These are phyloP conservation scores for Ceratocystis albifundus DNA, from an alignment of 2,329 filamentous ascomycete genomes.

Conservation along the genomic window DNA sequence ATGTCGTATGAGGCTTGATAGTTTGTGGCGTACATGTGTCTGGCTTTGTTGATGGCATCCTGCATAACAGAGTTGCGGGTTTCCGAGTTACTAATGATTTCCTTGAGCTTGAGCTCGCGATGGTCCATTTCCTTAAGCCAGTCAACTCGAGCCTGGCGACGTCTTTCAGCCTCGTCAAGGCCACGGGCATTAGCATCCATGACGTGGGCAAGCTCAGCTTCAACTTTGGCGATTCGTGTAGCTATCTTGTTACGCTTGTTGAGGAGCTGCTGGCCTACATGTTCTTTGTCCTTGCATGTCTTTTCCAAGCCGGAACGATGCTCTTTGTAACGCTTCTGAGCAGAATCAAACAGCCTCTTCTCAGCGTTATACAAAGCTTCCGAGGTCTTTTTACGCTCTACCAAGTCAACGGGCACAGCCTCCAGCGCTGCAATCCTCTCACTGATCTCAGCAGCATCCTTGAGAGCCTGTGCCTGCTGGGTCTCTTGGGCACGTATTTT, in stretches of 20 bases:
- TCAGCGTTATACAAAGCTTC: slow-evolving; percentile 44
- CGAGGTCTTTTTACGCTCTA: slow-evolving; percentile 43
- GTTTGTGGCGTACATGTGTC: slow-evolving; percentile 28
- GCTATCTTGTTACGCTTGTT: slow-evolving; percentile 63
- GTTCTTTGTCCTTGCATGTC: slow-evolving; percentile 50
- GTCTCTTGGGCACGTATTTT: slow-evolving; percentile 65
- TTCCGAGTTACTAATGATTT: slow-evolving; percentile 33
- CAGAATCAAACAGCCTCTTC: slow-evolving; percentile 49
- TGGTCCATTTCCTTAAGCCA: slow-evolving; percentile 39
- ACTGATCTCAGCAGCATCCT: slow-evolving; percentile 44
- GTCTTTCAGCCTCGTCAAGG: slow-evolving; percentile 51
- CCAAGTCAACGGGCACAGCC: slow-evolving; percentile 53
- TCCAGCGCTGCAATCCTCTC: slow-evolving; percentile 37
- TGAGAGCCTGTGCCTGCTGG: slow-evolving; percentile 54
- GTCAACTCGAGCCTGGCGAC: slow-evolving; percentile 39
- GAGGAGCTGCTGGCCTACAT: slow-evolving; percentile 51
- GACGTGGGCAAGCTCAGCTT: slow-evolving; percentile 60
- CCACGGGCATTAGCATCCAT: slow-evolving; percentile 56
- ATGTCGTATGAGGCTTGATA: slow-evolving; percentile 9
- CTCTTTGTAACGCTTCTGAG: slow-evolving; percentile 42
- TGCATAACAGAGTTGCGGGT: slow-evolving; percentile 33
- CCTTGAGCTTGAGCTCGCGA: slow-evolving; percentile 36
- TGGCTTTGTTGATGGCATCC: slow-evolving; percentile 32
- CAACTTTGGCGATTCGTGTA: slow-evolving; percentile 58
- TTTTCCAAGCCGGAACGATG: slow-evolving; percentile 52